Base-by-base conservation (phyloP, 2,329 filamentous ascomycete species). In the Fusarium guadeloupense region DNA sequence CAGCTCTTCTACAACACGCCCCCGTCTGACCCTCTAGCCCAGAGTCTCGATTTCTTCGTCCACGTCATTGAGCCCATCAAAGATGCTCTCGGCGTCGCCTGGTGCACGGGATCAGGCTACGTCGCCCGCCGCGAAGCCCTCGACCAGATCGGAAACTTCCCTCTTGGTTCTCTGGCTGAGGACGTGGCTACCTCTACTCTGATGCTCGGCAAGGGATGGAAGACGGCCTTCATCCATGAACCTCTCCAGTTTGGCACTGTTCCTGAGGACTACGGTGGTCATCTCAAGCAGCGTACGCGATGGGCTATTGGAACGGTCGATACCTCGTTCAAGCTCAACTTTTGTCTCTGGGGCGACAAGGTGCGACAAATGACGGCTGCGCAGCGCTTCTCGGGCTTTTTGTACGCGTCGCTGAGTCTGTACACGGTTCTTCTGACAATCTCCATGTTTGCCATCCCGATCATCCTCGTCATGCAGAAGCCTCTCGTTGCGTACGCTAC, bases 1-100 rank as follows among this genome's bases (percentile, higher is more conserved):
- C 84, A 87, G 75, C 78, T 85, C 4, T 88, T 87, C 73, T 88
- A 88, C 76, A 87, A 88, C 68, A 81, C 83, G 4, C 86, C 86
- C 6, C 73, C 74, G 0, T 81, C 81, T 6, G 86, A 89, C 48
- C 84, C 84, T 13, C 78, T 89, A 7, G 78, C 80, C 2, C 85
- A 87, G 69, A 82, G 79, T 68, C 78, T 87, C 37, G 81, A 86
- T 66, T 81, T 83, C 59, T 87, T 87, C 69, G 82, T 85, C 9
- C 82, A 85, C 69, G 72, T 81, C 25, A 79, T 80, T 33, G 79
- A 81, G 69, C 79, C 79, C 26, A 80, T 81, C 72, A 81, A 81
- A 74, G 79, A 81, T 54, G 68, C 79, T n/a, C 72, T 81, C 38
- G 78, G 81, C 43, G 82, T 85, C 5, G 85, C 85, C n/a, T 86